Evolutionary conservation across 805 yeast species (phyloP), one percentile per base, ranked within the genome.

Genomic region (Debaryomyces hansenii): DNA sequence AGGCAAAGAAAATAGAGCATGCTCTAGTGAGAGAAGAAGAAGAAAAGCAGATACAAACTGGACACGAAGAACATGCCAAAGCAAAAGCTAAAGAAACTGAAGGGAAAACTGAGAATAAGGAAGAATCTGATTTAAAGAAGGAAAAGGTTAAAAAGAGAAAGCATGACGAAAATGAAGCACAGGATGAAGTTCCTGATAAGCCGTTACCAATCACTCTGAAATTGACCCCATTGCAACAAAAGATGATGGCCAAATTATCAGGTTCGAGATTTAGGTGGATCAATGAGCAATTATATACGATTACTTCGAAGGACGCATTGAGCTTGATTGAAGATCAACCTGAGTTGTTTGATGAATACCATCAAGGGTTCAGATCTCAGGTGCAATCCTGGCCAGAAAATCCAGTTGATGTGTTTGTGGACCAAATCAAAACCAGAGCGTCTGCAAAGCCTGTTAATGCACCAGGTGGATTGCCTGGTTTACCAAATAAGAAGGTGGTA

Each of bases 181-280:
- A 31, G 8, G n/a, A 10, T 3, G 34, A 3, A 14, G 39, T 31
- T 3, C 40, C 38, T 1, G 59, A 57, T 20, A 37, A 58, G 14
- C 50, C 61, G 37, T 20, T 45, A 20, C 55, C 53, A 15, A 33
- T 42, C 11, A 48, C 44, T 44, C 37, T 46, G 32, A 80, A 83
- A 39, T 68, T 91, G 44, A 89, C 97, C 0, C 95, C 96, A 14
- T 69, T 91, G 52, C 99, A 94, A 67, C 87, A 87, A 58, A 94
- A 94, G 61, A 92, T 94, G 98, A 82, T 90, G 84, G 90, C 88
- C 39, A 94, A 94, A 63, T 77, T 94, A 36, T 82, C 95, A 1
- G 99, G 99, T 0, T 90, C 98, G 0, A 75, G 99, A 56, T 94
- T 94, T 70, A 78, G 99, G 64, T 94, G 98, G 98, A 94, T 94